phyloP scores from a whole-genome alignment of 1,139 yeast genomes.

The Suhomyces coccinellae region DNA sequence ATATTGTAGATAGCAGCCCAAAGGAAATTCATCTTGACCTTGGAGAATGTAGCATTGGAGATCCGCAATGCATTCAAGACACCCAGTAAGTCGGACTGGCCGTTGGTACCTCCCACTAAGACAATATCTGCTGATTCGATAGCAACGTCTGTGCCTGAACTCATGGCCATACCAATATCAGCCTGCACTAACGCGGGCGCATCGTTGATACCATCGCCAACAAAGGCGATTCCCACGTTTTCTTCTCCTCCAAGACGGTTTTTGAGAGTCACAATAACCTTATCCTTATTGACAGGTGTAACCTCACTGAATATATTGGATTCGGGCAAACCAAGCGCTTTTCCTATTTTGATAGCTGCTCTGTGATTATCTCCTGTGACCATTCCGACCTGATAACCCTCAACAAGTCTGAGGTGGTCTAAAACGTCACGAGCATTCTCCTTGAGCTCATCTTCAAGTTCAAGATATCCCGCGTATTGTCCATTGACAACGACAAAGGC shows the following conservation, averaged over 20 bases:
- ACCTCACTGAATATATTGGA: constrained; percentile 74
- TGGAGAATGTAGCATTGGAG: constrained; percentile 64
- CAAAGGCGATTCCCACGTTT: constrained; percentile 65
- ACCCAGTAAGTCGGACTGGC: constrained; percentile 54
- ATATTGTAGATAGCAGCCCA: constrained; percentile 88
- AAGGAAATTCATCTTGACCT: constrained; percentile 77
- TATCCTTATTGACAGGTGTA: constrained; percentile 75
- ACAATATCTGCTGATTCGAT: constrained; percentile 95
- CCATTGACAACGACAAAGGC: constrained; percentile 54
- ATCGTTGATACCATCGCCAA: constrained; percentile 97
- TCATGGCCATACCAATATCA: constrained; percentile 86
- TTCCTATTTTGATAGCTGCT: constrained; percentile 68
- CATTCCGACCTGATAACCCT: constrained; percentile 74
- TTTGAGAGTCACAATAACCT: constrained; percentile 62
- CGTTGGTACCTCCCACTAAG: constrained; percentile 38
- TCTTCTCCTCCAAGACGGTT: constrained; percentile 32
- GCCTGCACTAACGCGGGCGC: constrained; percentile 93
- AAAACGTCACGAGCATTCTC: constrained; percentile 65
- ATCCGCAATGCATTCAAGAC: constrained; percentile 74
- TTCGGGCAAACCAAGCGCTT: constrained; percentile 62
- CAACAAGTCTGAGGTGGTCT: constrained; percentile 46
- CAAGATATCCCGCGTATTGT: constrained; percentile 61
- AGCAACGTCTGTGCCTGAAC: constrained; percentile 94
- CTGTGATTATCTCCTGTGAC: constrained; percentile 81
- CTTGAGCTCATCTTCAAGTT: constrained; percentile 69